phyloP scores from a whole-genome alignment of 2,329 filamentous ascomycete genomes.

The Alternaria burnsii region DNA sequence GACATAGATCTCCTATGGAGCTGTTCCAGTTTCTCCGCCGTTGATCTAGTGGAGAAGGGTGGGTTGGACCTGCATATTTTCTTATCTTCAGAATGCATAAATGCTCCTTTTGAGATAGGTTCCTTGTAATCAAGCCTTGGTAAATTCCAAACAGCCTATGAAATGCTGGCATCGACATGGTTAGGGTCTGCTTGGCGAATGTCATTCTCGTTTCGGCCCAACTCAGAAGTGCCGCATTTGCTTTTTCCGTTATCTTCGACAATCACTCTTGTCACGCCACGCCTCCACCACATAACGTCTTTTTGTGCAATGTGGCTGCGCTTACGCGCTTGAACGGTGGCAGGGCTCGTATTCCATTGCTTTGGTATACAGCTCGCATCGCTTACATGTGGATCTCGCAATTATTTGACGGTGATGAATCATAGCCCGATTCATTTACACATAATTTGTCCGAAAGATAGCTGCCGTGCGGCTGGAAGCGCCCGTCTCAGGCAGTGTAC shows the following conservation, averaged over 20 bases:
- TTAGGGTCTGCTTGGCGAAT: neutral
- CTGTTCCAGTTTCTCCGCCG: constrained; percentile 6
- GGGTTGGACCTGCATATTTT: constrained; percentile 5
- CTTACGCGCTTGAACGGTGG: neutral
- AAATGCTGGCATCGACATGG: neutral
- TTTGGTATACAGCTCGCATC: neutral
- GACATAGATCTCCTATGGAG: constrained; percentile 6
- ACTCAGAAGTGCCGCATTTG: neutral
- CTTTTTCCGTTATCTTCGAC: neutral
- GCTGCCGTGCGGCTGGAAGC: constrained; percentile 10
- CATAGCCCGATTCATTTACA: neutral
- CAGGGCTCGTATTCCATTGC: neutral
- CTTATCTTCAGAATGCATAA: constrained; percentile 2
- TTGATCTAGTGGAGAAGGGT: neutral
- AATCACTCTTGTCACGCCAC: neutral
- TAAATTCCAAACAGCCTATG: neutral
- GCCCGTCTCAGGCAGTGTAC: constrained; percentile 1
- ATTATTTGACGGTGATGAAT: no score
- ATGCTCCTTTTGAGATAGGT: constrained; percentile 3
- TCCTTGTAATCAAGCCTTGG: constrained; percentile 5
- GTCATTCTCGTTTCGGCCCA: neutral
- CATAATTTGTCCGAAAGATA: neutral
- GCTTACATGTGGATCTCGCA: neutral
- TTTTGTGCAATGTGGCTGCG: neutral
- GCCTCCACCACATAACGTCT: neutral